Percentiles rank a stretch among this genome's conserved stretches.
Conservation (phyloP, 495 filamentous ascomycete genomes). For the Hypomontagnella monticulosa region DNA sequence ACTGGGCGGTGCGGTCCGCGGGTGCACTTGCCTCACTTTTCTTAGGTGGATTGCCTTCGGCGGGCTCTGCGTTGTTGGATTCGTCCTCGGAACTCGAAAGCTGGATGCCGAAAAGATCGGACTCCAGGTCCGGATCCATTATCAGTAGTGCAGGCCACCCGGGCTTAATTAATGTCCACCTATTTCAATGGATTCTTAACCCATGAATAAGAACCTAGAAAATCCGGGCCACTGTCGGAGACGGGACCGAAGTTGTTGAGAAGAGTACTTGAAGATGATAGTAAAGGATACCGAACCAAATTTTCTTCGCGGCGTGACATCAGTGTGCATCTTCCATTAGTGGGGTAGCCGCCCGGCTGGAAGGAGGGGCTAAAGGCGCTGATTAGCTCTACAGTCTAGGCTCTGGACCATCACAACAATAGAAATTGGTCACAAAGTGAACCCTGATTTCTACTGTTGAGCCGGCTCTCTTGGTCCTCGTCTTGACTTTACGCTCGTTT, state of each 20-base stretch:
- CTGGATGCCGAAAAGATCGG: constrained; percentile 51
- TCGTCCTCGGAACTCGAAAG: constrained; percentile 52
- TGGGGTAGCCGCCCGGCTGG: constrained; percentile 30
- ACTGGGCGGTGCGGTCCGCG: constrained; percentile 53
- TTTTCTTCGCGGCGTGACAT: constrained; percentile 33
- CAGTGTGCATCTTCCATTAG: constrained; percentile 32
- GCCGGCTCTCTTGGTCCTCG: neutral
- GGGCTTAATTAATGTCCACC: too few relatives aligned
- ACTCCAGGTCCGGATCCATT: constrained; percentile 42
- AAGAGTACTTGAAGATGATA: neutral
- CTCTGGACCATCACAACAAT: too few relatives aligned
- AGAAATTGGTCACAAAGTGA: too few relatives aligned
- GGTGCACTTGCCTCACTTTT: constrained; percentile 30
- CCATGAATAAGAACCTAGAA: too few relatives aligned
- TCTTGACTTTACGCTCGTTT: neutral
- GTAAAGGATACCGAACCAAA: constrained; percentile 8
- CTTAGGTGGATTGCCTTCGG: constrained; percentile 14
- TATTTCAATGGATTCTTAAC: too few relatives aligned
- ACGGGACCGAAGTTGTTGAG: neutral
- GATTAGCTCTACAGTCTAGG: too few relatives aligned
- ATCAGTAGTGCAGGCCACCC: too few relatives aligned
- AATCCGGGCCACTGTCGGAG: neutral
- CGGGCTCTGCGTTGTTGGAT: constrained; percentile 12
- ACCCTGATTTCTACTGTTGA: neutral
- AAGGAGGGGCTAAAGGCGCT: constrained; percentile 19